Evolutionary conservation across 805 yeast genomes (phyloP), one percentile per base, ranked within the genome.

Genomic region (Kodamaea neixiangensis): DNA sequence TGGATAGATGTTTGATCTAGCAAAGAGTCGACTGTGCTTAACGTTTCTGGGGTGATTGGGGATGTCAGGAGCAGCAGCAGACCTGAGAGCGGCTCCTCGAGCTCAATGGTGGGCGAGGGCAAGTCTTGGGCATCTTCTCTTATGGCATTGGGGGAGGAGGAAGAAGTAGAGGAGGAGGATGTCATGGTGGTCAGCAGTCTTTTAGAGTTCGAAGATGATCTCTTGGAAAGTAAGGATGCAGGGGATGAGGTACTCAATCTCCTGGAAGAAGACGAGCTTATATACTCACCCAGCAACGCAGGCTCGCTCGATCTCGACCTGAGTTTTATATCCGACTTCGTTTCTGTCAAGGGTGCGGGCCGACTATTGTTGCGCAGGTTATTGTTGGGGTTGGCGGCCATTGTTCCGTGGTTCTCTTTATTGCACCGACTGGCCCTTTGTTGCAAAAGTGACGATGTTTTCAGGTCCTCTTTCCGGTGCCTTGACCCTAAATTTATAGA

Each of bases 271-370:
- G 41, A 10, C 41, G 9, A 5, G 13, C 15, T 37, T 37, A 37
- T 37, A 37, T 37, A 37, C 41, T 37, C 19, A 19, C 21, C 41
- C 41, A 11, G 11, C 43, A 65, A 57, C 41, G 58, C 61, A 4
- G 66, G 65, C 3, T 62, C 62, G 43, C 66, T 62, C 2, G 62
- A 55, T 31, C 66, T 50, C 5, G 64, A 48, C 48, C 58, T 58
- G 17, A 62, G 51, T 7, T 54, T 19, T 15, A 17, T 10, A 17
- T 37, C 41, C 41, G 31, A 17, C 41, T 17, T 37, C 41, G 19
- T 10, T 15, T 37, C 41, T 37, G 41, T 37, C 41, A 37, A 11
- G 41, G 7, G 19, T 14, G 19, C 17, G 9, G 17, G n/a, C 17
- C 21, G 19, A 20, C 21, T 17, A 37, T 37, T 37, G 21, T 37